Evolutionary conservation across 2,329 filamentous ascomycete genomes (phyloP), one percentile per base, ranked within the genome.

Genomic region (Aspergillus pseudoglaucus): DNA sequence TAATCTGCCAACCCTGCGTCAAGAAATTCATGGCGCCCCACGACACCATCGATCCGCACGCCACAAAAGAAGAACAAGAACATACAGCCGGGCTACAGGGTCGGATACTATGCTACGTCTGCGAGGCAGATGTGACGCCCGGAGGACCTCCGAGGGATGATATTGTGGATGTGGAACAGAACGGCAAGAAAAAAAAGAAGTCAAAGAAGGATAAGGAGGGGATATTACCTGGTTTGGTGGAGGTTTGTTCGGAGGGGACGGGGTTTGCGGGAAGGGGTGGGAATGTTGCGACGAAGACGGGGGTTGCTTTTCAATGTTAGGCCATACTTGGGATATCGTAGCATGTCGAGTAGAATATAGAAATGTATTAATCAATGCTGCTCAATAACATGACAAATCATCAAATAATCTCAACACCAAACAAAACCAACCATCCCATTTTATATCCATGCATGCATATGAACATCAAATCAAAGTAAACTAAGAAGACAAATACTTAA

Each of bases 261-360:
- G 91, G 91, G 0, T 97, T 95, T 68, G 90, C 91, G 4, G 87
- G 88, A 4, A 84, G 85, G n/a, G 91, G 93, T 2, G 80, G 81
- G 45, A 95, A 86, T 61, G 80, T 87, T 58, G 89, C 94, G 14
- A 86, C 87, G 69, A 93, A 84, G 65, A 72, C 79, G 3, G 85
- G 87, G 0, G 82, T 94, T 15, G 85, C 84, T 0, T 95, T 95
- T 66, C 88, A 94, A 64, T 91, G 88, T 63, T 22, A 22, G 22
- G 22, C 22, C 22, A 22, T 22, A 22, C 3, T 22, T 22, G 22
- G 22, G 22, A 22, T 22, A 22, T 22, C 22, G 25, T 30, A 30
- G 25, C 25, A 30, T 30, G 12, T 30, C 4, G 10, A 30, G 12
- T 30, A 5, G 10, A 30, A 30, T 10, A 30, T 30, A 30, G 25